Conservation (phyloP, 2,329 filamentous ascomycete genomes). For the Fusarium sp. region DNA sequence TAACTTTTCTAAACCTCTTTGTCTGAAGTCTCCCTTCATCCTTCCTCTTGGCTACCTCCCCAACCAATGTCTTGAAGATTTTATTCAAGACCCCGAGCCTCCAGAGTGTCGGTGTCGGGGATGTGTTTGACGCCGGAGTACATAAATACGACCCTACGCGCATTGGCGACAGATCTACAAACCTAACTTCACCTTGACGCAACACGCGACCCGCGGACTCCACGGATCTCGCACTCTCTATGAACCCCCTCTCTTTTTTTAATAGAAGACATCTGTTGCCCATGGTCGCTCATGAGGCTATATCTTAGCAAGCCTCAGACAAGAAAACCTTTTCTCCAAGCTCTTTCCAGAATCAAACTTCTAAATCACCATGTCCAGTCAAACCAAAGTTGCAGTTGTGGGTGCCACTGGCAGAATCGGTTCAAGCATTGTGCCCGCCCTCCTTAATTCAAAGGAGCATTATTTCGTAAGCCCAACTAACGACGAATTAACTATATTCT, state of each 20-base stretch:
- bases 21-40: too few relatives aligned
- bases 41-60: too few relatives aligned
- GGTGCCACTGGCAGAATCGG: not conserved
- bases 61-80: not conserved
- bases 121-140: not conserved
- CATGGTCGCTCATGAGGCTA: not conserved
- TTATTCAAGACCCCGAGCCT: not conserved
- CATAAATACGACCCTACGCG: not conserved
- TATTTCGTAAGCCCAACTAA: not conserved
- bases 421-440: not conserved
- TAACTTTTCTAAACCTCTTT: too few relatives aligned
- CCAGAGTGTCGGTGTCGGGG: not conserved
- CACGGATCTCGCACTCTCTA: not conserved
- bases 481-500: not conserved
- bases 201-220: not conserved
- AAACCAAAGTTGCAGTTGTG: not conserved
- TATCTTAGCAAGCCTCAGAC: not conserved
- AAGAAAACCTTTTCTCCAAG: not conserved
- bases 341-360: not conserved
- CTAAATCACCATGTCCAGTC: not conserved
- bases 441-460: not conserved
- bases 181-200: not conserved
- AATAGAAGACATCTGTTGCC: not conserved
- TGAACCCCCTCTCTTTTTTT: not conserved
- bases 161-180: not conserved